Evolutionary conservation across 2,329 filamentous ascomycete species (phyloP), one percentile per base, ranked within the genome.

Genomic region (Fusarium agapanthi): DNA sequence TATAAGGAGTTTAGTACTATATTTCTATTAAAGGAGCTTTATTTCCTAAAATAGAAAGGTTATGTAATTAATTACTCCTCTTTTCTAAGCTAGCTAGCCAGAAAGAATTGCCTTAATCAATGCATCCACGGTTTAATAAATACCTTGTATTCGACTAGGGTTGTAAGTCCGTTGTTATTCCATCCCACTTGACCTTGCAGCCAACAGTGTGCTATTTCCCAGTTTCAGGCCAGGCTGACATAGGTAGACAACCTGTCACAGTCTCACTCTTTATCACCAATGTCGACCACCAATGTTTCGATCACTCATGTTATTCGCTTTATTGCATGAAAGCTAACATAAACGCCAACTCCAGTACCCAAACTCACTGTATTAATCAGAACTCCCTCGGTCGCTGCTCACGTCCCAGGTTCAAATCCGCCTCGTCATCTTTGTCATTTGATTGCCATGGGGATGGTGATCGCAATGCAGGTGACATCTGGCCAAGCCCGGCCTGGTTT

Each of bases 361-460:
- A 48, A 50, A 32, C 11, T 18, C 24, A 43, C 48, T 43, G 18
- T 26, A 40, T 38, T 73, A 61, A 81, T 37, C 75, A 75, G 63
- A 82, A 80, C 64, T 82, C 81, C 51, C 80, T 76, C 12, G 80
- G 81, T 41, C 76, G 76, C 56, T 81, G 79, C 48, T 74, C 73
- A 47, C 71, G 74, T 11, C 79, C 77, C n/a, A 81, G 56, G 24
- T 80, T 73, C 32, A 80, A 67, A 56, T 80, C 78, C 10, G 78
- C 73, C 18, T 81, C 81, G 48, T 80, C 75, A 37, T 79, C 74
- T 53, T 80, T 78, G 15, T 60, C 62, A 15, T 75, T 70, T 30
- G 70, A 67, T 26, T 74, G 77, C 65, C 79, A 79, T 5, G 80
- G 76, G 9, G 77, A 79, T 6, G 80, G 75, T 6, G 77, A 75